phyloP scores from a whole-genome alignment of 2,329 filamentous ascomycete genomes.

The Colletotrichum theobromicola region DNA sequence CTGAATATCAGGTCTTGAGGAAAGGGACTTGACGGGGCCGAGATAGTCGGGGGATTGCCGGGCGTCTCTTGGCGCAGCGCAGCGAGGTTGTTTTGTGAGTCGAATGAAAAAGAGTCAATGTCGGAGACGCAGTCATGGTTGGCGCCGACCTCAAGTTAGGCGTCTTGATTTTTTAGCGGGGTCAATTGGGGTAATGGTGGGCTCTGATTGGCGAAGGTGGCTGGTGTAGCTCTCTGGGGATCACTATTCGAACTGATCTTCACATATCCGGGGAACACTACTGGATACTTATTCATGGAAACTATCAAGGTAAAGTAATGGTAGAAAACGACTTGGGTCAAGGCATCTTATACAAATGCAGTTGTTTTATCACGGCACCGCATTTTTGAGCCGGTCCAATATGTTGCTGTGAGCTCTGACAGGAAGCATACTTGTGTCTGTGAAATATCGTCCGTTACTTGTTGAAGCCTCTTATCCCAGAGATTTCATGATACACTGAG shows the following conservation, averaged over 20 bases:
- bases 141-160: background rate
- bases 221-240: background rate
- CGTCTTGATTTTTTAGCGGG: background rate
- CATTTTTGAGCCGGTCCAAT: too few species aligned
- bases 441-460: background rate
- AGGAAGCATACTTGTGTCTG: too few species aligned
- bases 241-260: too few species aligned
- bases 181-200: background rate
- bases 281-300: too few species aligned
- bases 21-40: fast-evolving
- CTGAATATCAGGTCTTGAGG: background rate
- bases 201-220: background rate
- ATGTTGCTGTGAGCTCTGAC: too few species aligned
- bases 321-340: too few species aligned
- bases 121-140: background rate
- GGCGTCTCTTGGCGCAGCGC: background rate
- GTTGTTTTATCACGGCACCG: too few species aligned
- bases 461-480: background rate
- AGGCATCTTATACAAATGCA: too few species aligned
- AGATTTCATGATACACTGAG: too few species aligned
- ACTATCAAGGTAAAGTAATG: too few species aligned
- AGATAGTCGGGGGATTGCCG: fast-evolving
- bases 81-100: background rate
- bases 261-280: too few species aligned
- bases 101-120: background rate